Conservation (phyloP, 352 stramenopile genomes). For the Phytophthora lateralis region DNA sequence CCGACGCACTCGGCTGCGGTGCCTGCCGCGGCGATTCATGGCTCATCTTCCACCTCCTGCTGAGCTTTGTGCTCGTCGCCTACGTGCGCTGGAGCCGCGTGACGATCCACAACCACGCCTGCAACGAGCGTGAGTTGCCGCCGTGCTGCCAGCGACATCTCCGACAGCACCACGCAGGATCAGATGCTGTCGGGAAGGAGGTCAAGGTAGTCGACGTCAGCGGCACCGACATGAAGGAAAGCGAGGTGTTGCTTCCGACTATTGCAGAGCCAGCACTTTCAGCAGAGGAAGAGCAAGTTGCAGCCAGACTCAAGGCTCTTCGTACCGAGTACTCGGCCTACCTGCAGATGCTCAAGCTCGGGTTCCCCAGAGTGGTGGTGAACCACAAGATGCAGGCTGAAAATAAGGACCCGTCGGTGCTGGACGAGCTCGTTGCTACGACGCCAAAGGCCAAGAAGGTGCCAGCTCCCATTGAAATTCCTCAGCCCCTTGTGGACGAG, state of each 20-base stretch:
- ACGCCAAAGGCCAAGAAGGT: slow-evolving; percentile 39
- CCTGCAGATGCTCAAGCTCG: slow-evolving; percentile 85
- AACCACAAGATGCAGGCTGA: slow-evolving; percentile 76
- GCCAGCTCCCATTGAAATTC: slow-evolving; percentile 39
- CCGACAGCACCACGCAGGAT: slow-evolving; percentile 12
- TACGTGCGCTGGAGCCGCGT: slow-evolving; percentile 50
- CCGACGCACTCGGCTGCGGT: slow-evolving; percentile 26
- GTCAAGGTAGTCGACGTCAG: background rate
- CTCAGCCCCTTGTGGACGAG: slow-evolving; percentile 35
- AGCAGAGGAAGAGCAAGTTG: slow-evolving; percentile 13
- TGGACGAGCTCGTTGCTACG: slow-evolving; percentile 55
- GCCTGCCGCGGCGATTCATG: slow-evolving; percentile 25
- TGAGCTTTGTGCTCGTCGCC: slow-evolving; percentile 51
- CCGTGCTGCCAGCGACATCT: slow-evolving; percentile 25
- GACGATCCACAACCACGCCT: slow-evolving; percentile 34
- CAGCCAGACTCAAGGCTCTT: slow-evolving; percentile 23
- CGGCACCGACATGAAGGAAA: slow-evolving; percentile 13
- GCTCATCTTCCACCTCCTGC: slow-evolving; percentile 43
- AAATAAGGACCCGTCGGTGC: slow-evolving; percentile 55
- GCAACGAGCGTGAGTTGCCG: slow-evolving; percentile 20
- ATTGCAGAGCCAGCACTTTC: background rate
- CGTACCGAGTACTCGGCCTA: slow-evolving; percentile 48
- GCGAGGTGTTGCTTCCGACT: slow-evolving; percentile 17
- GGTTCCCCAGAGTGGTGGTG: slow-evolving; percentile 64
- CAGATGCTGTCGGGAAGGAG: slow-evolving; percentile 9